Evolutionary conservation across 2,329 filamentous ascomycete genomes (phyloP).

Genomic region (Rasamsonia emersonii): DNA sequence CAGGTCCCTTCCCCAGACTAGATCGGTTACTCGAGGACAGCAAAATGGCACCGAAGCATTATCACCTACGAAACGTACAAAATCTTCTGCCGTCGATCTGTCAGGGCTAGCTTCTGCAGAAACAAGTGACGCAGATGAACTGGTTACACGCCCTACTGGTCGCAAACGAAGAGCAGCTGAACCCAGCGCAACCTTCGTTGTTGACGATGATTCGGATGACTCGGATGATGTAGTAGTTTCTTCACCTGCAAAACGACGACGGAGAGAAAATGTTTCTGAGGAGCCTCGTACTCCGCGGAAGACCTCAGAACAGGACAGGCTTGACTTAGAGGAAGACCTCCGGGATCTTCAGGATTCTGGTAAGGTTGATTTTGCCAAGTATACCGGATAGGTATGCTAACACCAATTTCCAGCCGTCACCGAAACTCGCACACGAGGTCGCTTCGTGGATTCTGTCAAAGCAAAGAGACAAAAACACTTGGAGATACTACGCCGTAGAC

Average conservation of each 20-base stretch:
- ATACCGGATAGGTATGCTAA: conserved; percentile 8
- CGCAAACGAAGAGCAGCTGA: conserved; percentile 22
- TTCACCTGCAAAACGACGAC: conserved; percentile 21
- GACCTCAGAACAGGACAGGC: conserved; percentile 22
- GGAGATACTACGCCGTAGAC: conserved; percentile 34
- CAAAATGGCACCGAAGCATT: no score
- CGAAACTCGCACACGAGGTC: conserved; percentile 33
- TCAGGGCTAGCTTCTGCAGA: conserved; percentile 16
- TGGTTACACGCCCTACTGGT: conserved; percentile 14
- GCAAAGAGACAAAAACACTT: conserved; percentile 32
- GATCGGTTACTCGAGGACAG: conserved; percentile 1
- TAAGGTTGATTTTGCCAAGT: conserved; percentile 10
- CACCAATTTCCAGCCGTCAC: conserved; percentile 22
- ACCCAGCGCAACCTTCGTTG: conserved; percentile 16
- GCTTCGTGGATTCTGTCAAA: conserved; percentile 29
- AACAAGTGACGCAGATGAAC: conserved; percentile 22
- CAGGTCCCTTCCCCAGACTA: conserved; percentile 1
- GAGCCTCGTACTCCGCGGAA: conserved; percentile 17
- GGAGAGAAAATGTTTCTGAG: conserved; percentile 9
- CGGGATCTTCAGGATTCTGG: conserved; percentile 37
- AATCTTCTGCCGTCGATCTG: conserved; percentile 6
- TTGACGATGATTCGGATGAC: conserved; percentile 17
- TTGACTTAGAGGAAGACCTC: conserved; percentile 39
- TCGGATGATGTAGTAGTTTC: conserved; percentile 21
- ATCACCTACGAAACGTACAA: conserved; percentile 5